Conservation (phyloP, 345 rosid species). For the Turnera subulata region DNA sequence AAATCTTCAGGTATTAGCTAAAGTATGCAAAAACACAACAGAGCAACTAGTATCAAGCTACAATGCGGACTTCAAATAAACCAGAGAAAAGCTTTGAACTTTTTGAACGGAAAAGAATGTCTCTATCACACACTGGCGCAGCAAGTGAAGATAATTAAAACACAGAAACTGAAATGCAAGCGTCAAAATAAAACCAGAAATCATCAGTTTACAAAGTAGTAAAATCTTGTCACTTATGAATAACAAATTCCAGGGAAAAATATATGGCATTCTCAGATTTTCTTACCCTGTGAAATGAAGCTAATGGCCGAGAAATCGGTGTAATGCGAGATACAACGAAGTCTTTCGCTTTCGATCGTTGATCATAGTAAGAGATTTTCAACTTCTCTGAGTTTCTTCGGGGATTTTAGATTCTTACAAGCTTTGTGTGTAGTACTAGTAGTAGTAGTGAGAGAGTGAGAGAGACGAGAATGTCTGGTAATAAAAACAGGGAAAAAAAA, state of each 20-base stretch:
- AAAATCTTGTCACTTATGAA: background rate
- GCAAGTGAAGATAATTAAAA: constrained; percentile 11
- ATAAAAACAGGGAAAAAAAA: background rate
- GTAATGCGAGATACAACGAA: constrained; percentile 9
- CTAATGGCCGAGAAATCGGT: constrained; percentile 1
- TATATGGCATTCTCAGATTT: background rate
- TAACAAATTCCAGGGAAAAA: background rate
- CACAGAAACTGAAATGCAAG: constrained; percentile 34
- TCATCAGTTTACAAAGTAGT: background rate
- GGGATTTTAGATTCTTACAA: no score
- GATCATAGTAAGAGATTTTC: background rate
- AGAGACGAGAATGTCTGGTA: constrained; percentile 4
- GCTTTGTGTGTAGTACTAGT: background rate
- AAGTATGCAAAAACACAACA: no score
- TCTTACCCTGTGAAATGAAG: background rate
- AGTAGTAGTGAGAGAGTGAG: constrained; percentile 11
- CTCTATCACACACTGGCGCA: no score
- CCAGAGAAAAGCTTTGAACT: no score
- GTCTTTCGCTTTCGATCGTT: background rate
- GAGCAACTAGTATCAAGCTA: no score
- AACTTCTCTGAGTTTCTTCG: background rate
- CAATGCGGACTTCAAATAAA: no score
- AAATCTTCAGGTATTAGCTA: no score
- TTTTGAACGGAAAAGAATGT: no score
- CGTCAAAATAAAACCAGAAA: constrained; percentile 2